Base-by-base conservation (phyloP, 148 eudicot genomes). In the Spergularia bocconei region DNA sequence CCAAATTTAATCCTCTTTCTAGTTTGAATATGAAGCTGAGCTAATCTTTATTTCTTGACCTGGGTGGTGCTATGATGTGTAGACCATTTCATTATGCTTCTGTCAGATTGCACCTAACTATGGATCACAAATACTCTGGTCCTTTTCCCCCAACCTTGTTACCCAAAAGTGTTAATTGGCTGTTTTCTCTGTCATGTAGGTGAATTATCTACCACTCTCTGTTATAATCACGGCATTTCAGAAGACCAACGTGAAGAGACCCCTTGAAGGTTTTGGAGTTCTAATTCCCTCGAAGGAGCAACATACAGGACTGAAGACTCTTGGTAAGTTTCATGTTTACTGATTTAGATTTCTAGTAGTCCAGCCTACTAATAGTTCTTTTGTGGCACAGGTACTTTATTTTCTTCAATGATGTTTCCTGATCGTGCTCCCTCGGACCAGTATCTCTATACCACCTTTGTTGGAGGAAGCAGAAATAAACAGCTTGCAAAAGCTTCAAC, bases 351-450 rank as follows among this genome's bases (percentile, higher is more conserved):
- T 38, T 78, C 55, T 11, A 69, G 53, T 67, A 54, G 74, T 67
- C 17, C 17, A 47, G 72, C 39, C 53, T 77, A 50, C 66, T 79
- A 63, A 72, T 25, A 62, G 63, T 33, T 63, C 72, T 7, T 74
- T 53, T 39, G 59, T 33, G 19, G 33, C 78, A 39, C 90, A 95
- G 99, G 99, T 74, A 95, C 99, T 63, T 88, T 95, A 63, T 95
- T 95, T 77, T 95, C 99, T 20, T 95, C 99, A 36, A 84, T 86
- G 91, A 95, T 95, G 99, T 95, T 95, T 81, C 99, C 99, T 53
- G 94, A 92, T 77, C 96, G 99, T 72, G 92, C 99, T 39, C 94
- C 97, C 11, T 76, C 80, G 77, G 96, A 89, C 71, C 71, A 89
- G 62, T 82, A 90, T 81, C 92, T 95, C 48, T 95, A 92, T 74